phyloP scores from a whole-genome alignment of 257 asterid species.

The Plantago major region DNA sequence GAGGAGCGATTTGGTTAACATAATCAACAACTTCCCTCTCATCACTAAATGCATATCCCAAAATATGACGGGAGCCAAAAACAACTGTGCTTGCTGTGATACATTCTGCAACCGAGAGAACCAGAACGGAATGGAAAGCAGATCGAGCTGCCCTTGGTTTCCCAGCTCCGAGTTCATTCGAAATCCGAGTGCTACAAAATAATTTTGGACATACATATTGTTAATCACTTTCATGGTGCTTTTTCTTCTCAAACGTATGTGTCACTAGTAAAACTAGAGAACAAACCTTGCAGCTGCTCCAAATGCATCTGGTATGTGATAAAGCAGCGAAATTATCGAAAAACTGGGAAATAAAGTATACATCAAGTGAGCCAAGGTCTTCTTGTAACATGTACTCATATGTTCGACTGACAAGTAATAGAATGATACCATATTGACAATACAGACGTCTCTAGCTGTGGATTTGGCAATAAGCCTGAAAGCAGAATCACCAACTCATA shows the following conservation, averaged over 20 bases:
- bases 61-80: slow-evolving; percentile 26
- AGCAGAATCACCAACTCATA: slow-evolving; percentile 24
- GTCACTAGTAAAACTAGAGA: neutral
- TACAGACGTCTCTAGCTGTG: slow-evolving; percentile 25
- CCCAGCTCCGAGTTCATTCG: slow-evolving; percentile 61
- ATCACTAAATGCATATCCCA: slow-evolving; percentile 40
- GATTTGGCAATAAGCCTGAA: slow-evolving; percentile 24
- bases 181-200: slow-evolving; percentile 41
- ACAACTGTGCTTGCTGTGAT: slow-evolving; percentile 25
- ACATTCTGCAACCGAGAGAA: slow-evolving; percentile 36
- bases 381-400: neutral
- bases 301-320: slow-evolving; percentile 42
- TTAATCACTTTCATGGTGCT: neutral
- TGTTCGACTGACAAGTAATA: no score
- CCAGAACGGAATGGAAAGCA: slow-evolving; percentile 26
- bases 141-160: slow-evolving; percentile 34
- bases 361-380: neutral
- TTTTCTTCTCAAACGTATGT: neutral
- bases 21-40: slow-evolving; percentile 43
- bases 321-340: slow-evolving; percentile 43
- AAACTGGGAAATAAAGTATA: slow-evolving; percentile 28
- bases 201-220: neutral
- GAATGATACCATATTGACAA: slow-evolving; percentile 17
- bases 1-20: slow-evolving; percentile 37
- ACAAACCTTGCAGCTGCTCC: slow-evolving; percentile 60